Conservation (phyloP, 2,329 filamentous ascomycete species). For the Cladophialophora chaetospira region DNA sequence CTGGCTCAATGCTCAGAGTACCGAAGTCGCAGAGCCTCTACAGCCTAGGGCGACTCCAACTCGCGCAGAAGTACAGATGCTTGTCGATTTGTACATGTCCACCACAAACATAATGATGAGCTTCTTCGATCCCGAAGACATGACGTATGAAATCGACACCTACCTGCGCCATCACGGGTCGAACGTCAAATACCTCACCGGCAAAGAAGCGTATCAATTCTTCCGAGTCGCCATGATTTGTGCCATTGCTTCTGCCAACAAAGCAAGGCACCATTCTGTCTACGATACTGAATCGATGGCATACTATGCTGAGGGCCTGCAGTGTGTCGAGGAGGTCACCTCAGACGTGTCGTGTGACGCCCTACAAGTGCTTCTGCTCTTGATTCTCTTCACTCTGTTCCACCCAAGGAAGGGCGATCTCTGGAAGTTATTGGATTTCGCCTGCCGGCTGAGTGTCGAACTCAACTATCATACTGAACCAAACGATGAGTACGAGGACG, state of each 20-base stretch:
- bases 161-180: conserved; percentile 31
- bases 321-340: conserved; percentile 38
- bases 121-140: conserved; percentile 35
- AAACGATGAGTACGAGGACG: conserved; percentile 34
- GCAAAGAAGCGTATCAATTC: conserved; percentile 37
- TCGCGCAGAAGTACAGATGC: conserved; percentile 31
- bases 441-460: conserved; percentile 38
- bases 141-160: conserved; percentile 32
- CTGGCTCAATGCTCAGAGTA: conserved; percentile 31
- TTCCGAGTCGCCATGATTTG: conserved; percentile 41
- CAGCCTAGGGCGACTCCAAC: conserved; percentile 25
- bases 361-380: conserved; percentile 36
- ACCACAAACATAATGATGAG: conserved; percentile 37
- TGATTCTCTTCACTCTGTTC: conserved; percentile 35
- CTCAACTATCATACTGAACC: conserved; percentile 40
- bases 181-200: conserved; percentile 28
- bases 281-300: conserved; percentile 31
- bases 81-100: conserved; percentile 35
- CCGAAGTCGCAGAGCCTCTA: conserved; percentile 25
- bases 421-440: conserved; percentile 37
- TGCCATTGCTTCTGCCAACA: conserved; percentile 37
- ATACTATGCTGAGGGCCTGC: conserved; percentile 35
- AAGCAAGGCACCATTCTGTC: conserved; percentile 34
- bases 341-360: conserved; percentile 35
- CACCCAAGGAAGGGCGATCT: conserved; percentile 35